phyloP scores from a whole-genome alignment of 2,329 filamentous ascomycete genomes.

The Curvularia hawaiiensis region DNA sequence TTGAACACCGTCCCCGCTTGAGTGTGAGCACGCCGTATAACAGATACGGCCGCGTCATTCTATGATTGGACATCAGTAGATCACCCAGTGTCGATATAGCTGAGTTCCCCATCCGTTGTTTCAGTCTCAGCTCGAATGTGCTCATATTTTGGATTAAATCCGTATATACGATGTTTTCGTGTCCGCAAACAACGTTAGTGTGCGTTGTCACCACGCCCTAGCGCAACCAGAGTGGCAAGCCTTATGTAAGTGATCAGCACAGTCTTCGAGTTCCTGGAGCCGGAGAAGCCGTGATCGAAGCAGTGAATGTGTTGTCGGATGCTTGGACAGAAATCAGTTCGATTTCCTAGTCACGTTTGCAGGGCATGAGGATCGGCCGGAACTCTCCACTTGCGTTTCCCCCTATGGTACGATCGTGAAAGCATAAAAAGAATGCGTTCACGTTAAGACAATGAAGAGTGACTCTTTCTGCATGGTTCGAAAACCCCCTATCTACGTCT shows the following conservation, averaged over 20 bases:
- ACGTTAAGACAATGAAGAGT: neutral
- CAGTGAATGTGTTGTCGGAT: constrained; percentile 17
- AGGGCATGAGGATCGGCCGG: constrained; percentile 32
- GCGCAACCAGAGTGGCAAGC: constrained; percentile 16
- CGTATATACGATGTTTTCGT: neutral
- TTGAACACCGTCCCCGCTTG: neutral
- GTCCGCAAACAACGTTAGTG: constrained; percentile 1
- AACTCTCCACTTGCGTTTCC: neutral
- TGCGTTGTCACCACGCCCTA: constrained; percentile 24
- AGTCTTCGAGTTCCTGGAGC: constrained; percentile 45
- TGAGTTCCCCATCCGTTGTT: neutral
- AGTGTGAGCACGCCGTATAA: neutral
- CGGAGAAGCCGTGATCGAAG: constrained; percentile 37
- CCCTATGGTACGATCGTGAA: neutral
- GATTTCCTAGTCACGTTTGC: constrained; percentile 40
- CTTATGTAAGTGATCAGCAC: constrained; percentile 14
- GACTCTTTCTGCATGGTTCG: neutral
- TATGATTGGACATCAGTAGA: neutral
- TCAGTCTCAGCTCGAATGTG: neutral
- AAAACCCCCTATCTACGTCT: neutral
- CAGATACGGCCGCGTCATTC: neutral
- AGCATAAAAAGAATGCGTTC: neutral
- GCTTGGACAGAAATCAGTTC: constrained; percentile 39
- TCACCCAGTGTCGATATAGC: neutral
- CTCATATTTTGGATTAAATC: neutral